phyloP scores from a whole-genome alignment of 495 filamentous ascomycete genomes.

The Oidiodendron maius region DNA sequence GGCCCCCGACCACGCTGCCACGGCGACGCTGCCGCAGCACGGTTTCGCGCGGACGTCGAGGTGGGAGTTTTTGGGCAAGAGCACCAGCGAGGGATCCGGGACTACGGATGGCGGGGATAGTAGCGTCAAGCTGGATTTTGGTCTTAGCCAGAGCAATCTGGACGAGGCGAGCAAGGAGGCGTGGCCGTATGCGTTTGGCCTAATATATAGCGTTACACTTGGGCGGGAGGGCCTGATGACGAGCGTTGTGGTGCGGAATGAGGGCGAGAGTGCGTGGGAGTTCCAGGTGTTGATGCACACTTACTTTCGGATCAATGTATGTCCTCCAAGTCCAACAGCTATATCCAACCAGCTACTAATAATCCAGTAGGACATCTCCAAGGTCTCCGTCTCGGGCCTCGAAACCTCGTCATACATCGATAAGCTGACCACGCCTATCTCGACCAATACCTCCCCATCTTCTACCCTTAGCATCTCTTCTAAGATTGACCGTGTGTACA shows the following conservation, averaged over 20 bases:
- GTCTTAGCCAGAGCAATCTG: slow-evolving; percentile 67
- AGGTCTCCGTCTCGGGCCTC: slow-evolving; percentile 64
- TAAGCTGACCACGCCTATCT: slow-evolving; percentile 59
- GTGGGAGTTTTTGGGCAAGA: slow-evolving; percentile 76
- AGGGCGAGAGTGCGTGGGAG: slow-evolving; percentile 73
- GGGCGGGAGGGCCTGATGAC: slow-evolving; percentile 69
- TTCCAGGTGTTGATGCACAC: slow-evolving; percentile 91
- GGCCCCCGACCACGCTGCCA: slow-evolving; percentile 63
- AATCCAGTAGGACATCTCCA: slow-evolving; percentile 66
- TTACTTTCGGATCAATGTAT: slow-evolving; percentile 75
- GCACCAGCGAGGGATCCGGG: slow-evolving; percentile 47
- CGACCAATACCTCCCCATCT: slow-evolving; percentile 34
- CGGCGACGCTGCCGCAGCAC: slow-evolving; percentile 78
- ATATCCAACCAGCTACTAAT: too few relatives aligned
- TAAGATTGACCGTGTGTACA: slow-evolving; percentile 81
- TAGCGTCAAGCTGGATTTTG: slow-evolving; percentile 89
- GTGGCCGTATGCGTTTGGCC: slow-evolving; percentile 80
- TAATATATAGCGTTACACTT: slow-evolving; percentile 90
- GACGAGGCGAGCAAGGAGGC: slow-evolving; percentile 52
- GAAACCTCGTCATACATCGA: slow-evolving; percentile 69
- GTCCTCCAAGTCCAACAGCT: too few relatives aligned
- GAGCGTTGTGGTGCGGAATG: slow-evolving; percentile 80
- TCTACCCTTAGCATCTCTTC: slow-evolving; percentile 48
- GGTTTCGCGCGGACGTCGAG: slow-evolving; percentile 85
- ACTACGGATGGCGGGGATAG: slow-evolving; percentile 43